Percentiles rank a stretch among this genome's conserved stretches.
These are phyloP conservation scores for Capniomyces stellatus DNA, from an alignment of 371 early-diverging fungal genomes.

Conservation along the genomic window DNA sequence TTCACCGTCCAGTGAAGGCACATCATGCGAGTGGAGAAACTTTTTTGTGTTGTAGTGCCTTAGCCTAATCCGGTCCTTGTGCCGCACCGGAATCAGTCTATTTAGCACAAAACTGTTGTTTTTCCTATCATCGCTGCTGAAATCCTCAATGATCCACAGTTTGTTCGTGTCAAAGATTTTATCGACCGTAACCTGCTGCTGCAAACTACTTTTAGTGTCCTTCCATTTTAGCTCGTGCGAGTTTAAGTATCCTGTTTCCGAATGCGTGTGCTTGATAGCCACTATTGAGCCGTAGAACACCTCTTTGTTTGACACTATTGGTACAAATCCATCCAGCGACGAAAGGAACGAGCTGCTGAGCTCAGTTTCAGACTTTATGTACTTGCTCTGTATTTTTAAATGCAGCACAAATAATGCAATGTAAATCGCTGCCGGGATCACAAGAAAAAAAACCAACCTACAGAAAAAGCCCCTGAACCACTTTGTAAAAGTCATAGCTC, in stretches of 20 bases:
- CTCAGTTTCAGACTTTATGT: constrained; percentile 37
- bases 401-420: constrained; percentile 59
- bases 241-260: constrained; percentile 63
- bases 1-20: constrained; percentile 68
- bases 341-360: neutral
- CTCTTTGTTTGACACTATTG: constrained; percentile 26
- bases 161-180: constrained; percentile 76
- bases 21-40: constrained; percentile 74
- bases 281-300: constrained; percentile 66
- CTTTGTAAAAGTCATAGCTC: constrained; percentile 28
- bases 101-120: too few relatives aligned
- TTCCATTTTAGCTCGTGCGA: constrained; percentile 66
- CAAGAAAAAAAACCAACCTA: constrained; percentile 44
- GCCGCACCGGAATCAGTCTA: constrained; percentile 1
- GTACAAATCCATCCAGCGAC: constrained; percentile 7
- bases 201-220: constrained; percentile 58
- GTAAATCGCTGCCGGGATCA: constrained; percentile 68
- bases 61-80: constrained; percentile 51
- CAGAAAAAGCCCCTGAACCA: constrained; percentile 28
- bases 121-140: too few relatives aligned
- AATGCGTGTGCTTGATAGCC: constrained; percentile 49
- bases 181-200: constrained; percentile 89
- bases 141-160: constrained; percentile 44
- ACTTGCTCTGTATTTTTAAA: constrained; percentile 35
- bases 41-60: constrained; percentile 45